phyloP scores from a whole-genome alignment of 2,329 filamentous ascomycete genomes.

The Exophiala sp. region DNA sequence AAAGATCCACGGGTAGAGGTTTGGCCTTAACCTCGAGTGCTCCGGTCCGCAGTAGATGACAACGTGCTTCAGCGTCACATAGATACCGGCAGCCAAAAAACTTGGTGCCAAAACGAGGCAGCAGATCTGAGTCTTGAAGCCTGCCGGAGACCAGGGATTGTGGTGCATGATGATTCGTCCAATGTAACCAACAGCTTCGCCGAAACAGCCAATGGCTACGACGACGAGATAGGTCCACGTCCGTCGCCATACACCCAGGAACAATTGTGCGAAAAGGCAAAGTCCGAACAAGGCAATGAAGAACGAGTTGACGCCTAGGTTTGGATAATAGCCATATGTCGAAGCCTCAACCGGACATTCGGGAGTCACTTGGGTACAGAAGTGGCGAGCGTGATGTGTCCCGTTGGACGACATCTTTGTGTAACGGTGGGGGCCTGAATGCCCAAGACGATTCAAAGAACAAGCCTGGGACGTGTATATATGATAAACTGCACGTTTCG shows the following conservation, averaged over 20 bases:
- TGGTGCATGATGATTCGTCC: constrained; percentile 53
- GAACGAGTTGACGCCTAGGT: constrained; percentile 51
- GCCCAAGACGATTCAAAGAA: not conserved
- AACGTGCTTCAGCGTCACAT: constrained; percentile 56
- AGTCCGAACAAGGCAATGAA: constrained; percentile 54
- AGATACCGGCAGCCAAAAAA: constrained; percentile 55
- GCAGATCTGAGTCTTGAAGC: constrained; percentile 48
- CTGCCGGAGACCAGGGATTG: constrained; percentile 55
- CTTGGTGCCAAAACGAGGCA: constrained; percentile 56
- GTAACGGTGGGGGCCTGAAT: not conserved
- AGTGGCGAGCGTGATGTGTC: constrained; percentile 8
- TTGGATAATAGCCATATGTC: constrained; percentile 54
- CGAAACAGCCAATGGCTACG: constrained; percentile 44
- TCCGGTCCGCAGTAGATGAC: constrained; percentile 53
- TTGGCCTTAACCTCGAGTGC: constrained; percentile 47
- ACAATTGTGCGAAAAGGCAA: constrained; percentile 47
- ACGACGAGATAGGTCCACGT: constrained; percentile 57
- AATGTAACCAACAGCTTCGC: constrained; percentile 56
- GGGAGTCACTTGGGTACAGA: constrained; percentile 36
- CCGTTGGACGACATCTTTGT: constrained; percentile 12
- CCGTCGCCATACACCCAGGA: constrained; percentile 48
- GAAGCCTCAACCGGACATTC: constrained; percentile 46
- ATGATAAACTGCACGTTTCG: too few relatives aligned
- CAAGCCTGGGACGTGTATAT: not conserved
- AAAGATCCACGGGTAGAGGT: constrained; percentile 58